Evolutionary conservation across 495 filamentous ascomycete genomes (phyloP).

Genomic region (Bacidia gigantensis): DNA sequence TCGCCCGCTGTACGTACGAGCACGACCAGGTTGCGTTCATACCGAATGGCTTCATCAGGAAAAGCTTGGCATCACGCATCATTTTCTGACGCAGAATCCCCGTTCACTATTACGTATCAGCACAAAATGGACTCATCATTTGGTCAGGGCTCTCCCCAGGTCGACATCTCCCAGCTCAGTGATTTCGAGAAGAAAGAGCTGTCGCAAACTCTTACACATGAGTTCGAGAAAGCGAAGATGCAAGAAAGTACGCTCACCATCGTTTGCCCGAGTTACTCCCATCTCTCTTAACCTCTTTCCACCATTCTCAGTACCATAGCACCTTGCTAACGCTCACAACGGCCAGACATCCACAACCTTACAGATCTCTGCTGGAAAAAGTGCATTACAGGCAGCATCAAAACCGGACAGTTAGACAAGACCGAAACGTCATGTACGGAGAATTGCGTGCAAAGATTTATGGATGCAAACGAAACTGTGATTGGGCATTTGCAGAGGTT

Average conservation of each 20-base stretch:
- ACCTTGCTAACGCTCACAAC: background rate
- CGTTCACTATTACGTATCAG: too few species aligned
- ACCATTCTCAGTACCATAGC: background rate
- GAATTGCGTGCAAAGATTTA: conserved; percentile 87
- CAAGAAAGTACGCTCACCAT: conserved; percentile 46
- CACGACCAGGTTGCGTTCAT: too few species aligned
- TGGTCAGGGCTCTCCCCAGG: conserved; percentile 4
- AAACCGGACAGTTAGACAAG: conserved; percentile 51
- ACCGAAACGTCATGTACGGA: conserved; percentile 66
- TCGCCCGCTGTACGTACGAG: too few species aligned
- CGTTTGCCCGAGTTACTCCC: too few species aligned
- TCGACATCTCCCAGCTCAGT: conserved; percentile 59
- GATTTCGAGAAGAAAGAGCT: conserved; percentile 78
- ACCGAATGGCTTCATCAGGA: too few species aligned
- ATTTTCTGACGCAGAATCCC: too few species aligned
- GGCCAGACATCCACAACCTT: conserved; percentile 60
- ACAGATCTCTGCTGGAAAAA: conserved; percentile 89
- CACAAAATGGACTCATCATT: background rate
- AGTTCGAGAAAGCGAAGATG: conserved; percentile 66
- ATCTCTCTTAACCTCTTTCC: conserved; percentile 6
- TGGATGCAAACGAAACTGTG: conserved; percentile 73
- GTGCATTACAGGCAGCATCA: conserved; percentile 60
- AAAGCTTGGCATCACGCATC: too few species aligned
- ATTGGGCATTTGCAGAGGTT: conserved; percentile 64
- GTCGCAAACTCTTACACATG: conserved; percentile 63